Evolutionary conservation across 1,284 basidiomycete genomes (phyloP).

Genomic region (Waitea zeae): DNA sequence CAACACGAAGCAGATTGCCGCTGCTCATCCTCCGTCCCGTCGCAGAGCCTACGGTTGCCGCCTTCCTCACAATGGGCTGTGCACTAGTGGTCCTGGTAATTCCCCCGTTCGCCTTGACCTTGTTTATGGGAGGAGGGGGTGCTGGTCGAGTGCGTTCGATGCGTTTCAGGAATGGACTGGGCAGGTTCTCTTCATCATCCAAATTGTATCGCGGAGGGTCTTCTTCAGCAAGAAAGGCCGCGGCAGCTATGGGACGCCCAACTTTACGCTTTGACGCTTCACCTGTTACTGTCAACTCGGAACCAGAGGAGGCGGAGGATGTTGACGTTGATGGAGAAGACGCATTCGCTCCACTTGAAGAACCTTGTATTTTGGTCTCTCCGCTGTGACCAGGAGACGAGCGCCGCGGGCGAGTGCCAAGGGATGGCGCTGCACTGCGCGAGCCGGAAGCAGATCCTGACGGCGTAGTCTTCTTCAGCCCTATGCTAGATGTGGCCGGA

Average conservation of each 20-base stretch:
- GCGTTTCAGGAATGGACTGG: constrained; percentile 64
- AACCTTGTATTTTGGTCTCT: too few relatives aligned
- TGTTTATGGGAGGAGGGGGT: neutral
- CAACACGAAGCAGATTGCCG: constrained; percentile 12
- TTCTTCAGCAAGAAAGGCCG: constrained; percentile 1
- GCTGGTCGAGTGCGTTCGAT: constrained; percentile 20
- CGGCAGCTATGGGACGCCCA: constrained; percentile 3
- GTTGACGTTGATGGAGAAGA: constrained; percentile 19
- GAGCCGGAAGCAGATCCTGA: too few relatives aligned
- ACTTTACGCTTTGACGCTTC: constrained; percentile 4
- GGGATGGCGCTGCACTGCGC: too few relatives aligned
- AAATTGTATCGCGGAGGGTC: constrained; percentile 39
- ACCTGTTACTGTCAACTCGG: constrained; percentile 6
- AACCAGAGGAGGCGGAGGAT: constrained; percentile 3
- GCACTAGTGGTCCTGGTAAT: neutral
- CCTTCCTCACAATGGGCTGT: neutral
- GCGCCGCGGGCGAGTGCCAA: too few relatives aligned
- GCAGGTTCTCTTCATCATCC: constrained; percentile 67
- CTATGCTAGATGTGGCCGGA: too few relatives aligned
- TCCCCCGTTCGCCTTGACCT: too few relatives aligned
- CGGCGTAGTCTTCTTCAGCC: too few relatives aligned
- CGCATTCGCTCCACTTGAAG: constrained; percentile 7
- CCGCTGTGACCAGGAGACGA: too few relatives aligned
- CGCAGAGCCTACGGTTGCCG: constrained; percentile 4
- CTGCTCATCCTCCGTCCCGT: constrained; percentile 10